Evolutionary conservation across 495 filamentous ascomycete genomes (phyloP), one percentile per base, ranked within the genome.

Genomic region (Podospora bellae-mahoneyi): DNA sequence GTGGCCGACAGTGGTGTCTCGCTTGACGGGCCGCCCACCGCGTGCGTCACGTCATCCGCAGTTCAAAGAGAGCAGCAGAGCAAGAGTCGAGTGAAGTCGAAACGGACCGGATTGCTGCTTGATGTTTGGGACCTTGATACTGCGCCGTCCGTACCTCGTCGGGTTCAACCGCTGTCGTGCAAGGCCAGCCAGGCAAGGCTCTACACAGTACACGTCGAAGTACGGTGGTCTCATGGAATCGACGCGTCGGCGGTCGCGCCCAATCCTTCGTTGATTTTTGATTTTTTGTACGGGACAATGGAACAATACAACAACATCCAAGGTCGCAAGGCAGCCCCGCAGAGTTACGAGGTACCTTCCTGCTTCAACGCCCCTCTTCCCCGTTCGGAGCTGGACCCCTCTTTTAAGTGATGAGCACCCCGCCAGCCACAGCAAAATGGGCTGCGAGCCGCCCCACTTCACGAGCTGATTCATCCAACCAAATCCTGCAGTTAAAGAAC

Each of bases 391-490:
- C 67, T 67, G 64, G 68, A 70, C 73, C 67, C 73, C 69, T 68
- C 74, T 60, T 54, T 34, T 30, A 6, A 48, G 39, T 48, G 39
- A 48, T 13, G n/a, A 44, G n/a, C 55, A 60, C 67, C 68, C 65
- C 73, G 60, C 75, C 73, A 77, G 75, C 73, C 71, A 74, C 73
- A 68, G 58, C 62, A 65, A 39, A 26, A 55, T 62, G 53, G 54
- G 62, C 65, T 54, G 44, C 53, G 56, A 32, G 65, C 13, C 64
- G 75, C 67, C 71, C 73, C 74, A 75, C 71, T 72, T 72, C 62
- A 30, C 19, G 63, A 70, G 77, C 76, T 80, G 76, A 78, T 73
- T 79, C 78, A 79, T 77, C 78, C 77, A 80, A 78, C 78, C 78
- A 80, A 74, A 78, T 68, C 68, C 55, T 68, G 53, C 66, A 68